Percentiles rank a stretch among this genome's conserved stretches.
phyloP scores from a whole-genome alignment of 352 stramenopile genomes.

The Pythium apleroticum region DNA sequence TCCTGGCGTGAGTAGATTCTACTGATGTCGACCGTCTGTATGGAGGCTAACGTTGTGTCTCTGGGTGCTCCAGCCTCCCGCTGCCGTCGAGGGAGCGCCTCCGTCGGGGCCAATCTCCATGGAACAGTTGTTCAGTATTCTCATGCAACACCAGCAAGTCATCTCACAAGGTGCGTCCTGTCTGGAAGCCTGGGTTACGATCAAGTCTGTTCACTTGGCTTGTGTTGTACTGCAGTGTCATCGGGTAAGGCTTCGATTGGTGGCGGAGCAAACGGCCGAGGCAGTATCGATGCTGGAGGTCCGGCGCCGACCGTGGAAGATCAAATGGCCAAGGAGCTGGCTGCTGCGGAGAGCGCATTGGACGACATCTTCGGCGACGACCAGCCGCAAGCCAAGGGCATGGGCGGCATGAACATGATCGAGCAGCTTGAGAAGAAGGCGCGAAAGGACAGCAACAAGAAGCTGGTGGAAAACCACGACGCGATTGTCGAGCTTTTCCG shows the following conservation, averaged over 20 bases:
- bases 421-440: conserved; percentile 88
- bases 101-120: conserved; percentile 65
- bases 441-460: conserved; percentile 85
- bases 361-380: conserved; percentile 87
- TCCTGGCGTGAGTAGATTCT: conserved; percentile 52
- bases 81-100: conserved; percentile 15
- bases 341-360: conserved; percentile 72
- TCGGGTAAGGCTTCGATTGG: conserved; percentile 29
- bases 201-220: too few relatives aligned
- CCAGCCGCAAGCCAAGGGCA: conserved; percentile 57
- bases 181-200: background rate
- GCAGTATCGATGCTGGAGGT: background rate
- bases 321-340: conserved; percentile 82
- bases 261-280: conserved; percentile 20
- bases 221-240: conserved; percentile 37
- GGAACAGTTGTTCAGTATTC: conserved; percentile 84
- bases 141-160: conserved; percentile 89
- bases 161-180: conserved; percentile 68
- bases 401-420: conserved; percentile 85
- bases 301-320: conserved; percentile 62
- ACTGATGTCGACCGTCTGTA: background rate
- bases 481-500: conserved; percentile 63
- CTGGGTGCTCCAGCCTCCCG: conserved; percentile 37
- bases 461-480: conserved; percentile 72
- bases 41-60: background rate